Evolutionary conservation across 306 rosid genomes (phyloP).

Genomic region (Quercus wislizeni): DNA sequence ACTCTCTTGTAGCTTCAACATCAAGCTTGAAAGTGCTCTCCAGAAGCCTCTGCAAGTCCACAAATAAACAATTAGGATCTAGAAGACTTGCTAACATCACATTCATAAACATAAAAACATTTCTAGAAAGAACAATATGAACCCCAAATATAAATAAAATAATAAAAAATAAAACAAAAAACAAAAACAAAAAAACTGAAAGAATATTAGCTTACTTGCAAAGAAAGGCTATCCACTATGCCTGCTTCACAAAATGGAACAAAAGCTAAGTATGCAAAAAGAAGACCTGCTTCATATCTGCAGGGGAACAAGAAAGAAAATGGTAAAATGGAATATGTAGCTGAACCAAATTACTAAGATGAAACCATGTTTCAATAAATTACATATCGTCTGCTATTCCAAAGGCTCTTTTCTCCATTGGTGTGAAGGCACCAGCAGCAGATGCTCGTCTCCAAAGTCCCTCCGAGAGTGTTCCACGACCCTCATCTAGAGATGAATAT

Average conservation of each 20-base stretch:
- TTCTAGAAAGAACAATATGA: slow-evolving; percentile 12
- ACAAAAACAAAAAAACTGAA: slow-evolving; percentile 9
- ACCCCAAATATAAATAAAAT: background rate
- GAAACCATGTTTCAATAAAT: slow-evolving; percentile 25
- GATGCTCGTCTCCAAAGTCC: slow-evolving; percentile 93
- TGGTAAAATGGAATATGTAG: slow-evolving; percentile 6
- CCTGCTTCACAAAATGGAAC: slow-evolving; percentile 94
- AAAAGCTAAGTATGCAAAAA: slow-evolving; percentile 81
- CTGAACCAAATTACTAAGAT: slow-evolving; percentile 22
- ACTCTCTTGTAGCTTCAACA: slow-evolving; percentile 79
- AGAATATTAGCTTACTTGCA: slow-evolving; percentile 62
- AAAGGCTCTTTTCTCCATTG: slow-evolving; percentile 82
- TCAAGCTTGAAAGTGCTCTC: slow-evolving; percentile 91
- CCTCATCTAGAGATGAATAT: slow-evolving; percentile 53
- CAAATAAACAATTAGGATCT: slow-evolving; percentile 14
- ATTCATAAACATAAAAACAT: background rate
- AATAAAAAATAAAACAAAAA: background rate
- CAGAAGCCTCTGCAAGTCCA: slow-evolving; percentile 73
- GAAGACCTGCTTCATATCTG: slow-evolving; percentile 97
- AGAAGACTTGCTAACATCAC: background rate
- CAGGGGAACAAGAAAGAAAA: slow-evolving; percentile 24
- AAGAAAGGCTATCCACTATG: slow-evolving; percentile 73
- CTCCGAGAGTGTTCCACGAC: slow-evolving; percentile 55
- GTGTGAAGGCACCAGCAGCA: slow-evolving; percentile 72
- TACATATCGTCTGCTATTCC: slow-evolving; percentile 98